Base-by-base conservation (phyloP, 2,329 filamentous ascomycete species). In the Pseudopithomyces chartarum region DNA sequence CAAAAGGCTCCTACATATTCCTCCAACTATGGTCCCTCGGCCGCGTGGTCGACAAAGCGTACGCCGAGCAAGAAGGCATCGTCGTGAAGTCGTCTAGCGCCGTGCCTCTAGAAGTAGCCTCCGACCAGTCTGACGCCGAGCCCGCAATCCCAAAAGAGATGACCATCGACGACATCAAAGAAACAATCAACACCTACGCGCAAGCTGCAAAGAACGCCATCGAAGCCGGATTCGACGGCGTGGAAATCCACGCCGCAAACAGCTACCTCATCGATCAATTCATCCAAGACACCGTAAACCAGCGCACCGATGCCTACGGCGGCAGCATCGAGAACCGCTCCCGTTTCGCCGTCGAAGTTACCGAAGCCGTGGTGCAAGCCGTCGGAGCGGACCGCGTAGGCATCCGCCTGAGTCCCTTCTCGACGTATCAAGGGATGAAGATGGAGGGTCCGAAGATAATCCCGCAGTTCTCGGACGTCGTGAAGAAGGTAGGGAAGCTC, bases 231-330 rank as follows among this genome's bases (percentile, higher is more conserved):
- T 84, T 86, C 59, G 87, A 90, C 63, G 84, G 84, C 0, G 80
- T 90, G 20, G 88, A 80, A 55, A 73, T 81, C 22, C 77, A 80
- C 56, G 79, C 73, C 32, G 85, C 86, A 1, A 44, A 44, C 61
- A 87, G 88, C 3, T 91, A 91, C 66, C 78, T 92, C 1, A 71
- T 89, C 8, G 82, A 83, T 55, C 82, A 88, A 62, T 92, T 91
- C 71, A 76, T 89, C 13, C 87, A 85, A 60, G 81, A 83, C 56
- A 79, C 74, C 6, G 75, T 76, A 60, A 87, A 88, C 71, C 74
- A 77, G 39, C 78, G 85, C 2, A 82, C 67, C 0, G 81, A 83
- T 57, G 59, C 56, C 1, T 83, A 78, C 67, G 81, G 81, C 6
- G 80, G 80, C 1, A 77, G 71, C 47, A 67, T 82, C 7, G 78